Base-by-base conservation (phyloP, 2,329 filamentous ascomycete species). In the Stenocarpella maydis region DNA sequence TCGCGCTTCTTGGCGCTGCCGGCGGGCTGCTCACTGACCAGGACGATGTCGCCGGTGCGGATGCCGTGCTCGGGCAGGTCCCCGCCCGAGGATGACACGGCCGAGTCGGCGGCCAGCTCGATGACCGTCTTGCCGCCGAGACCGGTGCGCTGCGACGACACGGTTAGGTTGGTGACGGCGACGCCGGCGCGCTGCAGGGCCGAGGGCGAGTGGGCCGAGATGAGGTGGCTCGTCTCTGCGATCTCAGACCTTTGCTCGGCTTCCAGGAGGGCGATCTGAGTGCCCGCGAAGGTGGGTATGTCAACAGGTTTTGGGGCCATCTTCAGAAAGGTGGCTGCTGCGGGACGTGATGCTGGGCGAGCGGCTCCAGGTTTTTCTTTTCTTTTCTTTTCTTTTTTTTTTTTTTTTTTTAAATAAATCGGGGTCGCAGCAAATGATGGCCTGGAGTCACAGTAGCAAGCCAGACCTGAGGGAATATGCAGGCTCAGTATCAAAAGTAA, bases 81-180 rank as follows among this genome's bases (percentile, higher is more conserved):
- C 0, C 83, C 80, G 24, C 76, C 68, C 73, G 72, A 7, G 73
- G 71, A 34, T 71, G 24, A 60, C 64, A 88, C 81, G 76, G 98
- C 95, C 0, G 89, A 83, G 19, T 82, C 82, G 1, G 82, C 79
- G 1, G 82, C 83, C 7, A 99, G 88, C 78, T 98, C 95, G 4
- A 98, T 83, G 1, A 99, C 91, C 0, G 93, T 94, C 73, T 94
- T 92, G n/a, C 96, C 96, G 19, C 95, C 96, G 45, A 98, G 85
- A 0, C 96, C 96, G 0, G 96, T 99, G 37, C 95, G 91, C 77
- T 92, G 92, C 21, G 92, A 91, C 14, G 87, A 84, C 41, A 97
- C 83, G 39, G 88, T 82, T 10, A 98, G 88, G 79, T 95, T 95
- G 19, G 90, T 88, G 74, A 96, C 84, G 39, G 93, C 93, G 49